Conservation (phyloP, 1,284 basidiomycete genomes). For the Tilletia indica region DNA sequence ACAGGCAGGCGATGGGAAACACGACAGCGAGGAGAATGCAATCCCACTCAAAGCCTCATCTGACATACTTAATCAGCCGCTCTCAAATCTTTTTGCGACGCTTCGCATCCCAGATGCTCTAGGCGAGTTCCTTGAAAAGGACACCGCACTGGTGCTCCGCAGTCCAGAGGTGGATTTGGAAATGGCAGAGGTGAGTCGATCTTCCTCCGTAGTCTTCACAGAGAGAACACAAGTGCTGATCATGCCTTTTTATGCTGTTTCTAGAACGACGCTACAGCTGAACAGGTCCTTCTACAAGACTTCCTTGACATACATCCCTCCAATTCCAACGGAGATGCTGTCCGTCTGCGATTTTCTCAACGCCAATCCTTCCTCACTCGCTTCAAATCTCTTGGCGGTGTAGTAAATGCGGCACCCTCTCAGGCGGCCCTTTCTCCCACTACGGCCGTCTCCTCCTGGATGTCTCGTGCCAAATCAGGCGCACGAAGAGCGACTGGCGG, state of each 20-base stretch:
- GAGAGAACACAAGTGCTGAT: background rate
- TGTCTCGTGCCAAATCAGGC: conserved; percentile 6
- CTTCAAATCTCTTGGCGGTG: background rate
- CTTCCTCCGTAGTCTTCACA: background rate
- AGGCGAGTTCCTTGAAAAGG: conserved; percentile 53
- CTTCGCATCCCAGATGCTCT: conserved; percentile 44
- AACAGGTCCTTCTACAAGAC: conserved; percentile 15
- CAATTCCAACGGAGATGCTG: background rate
- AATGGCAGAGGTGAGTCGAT: conserved; percentile 63
- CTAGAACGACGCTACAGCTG: background rate
- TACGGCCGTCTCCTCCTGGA: conserved; percentile 13
- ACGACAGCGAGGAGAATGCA: background rate
- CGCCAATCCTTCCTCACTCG: conserved; percentile 5
- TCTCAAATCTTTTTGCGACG: conserved; percentile 44
- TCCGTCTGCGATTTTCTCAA: conserved; percentile 1
- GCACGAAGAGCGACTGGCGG: background rate
- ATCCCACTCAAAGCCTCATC: conserved; percentile 13
- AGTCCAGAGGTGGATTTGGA: conserved; percentile 63
- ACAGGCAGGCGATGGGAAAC: conserved; percentile 5
- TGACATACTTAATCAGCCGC: conserved; percentile 42
- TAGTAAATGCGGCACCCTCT: background rate
- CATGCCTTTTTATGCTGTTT: background rate
- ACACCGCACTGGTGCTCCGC: conserved; percentile 67
- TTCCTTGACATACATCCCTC: conserved; percentile 14
- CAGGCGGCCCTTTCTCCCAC: background rate